Base-by-base conservation (phyloP, 192 early-diverging fungal genomes). In the Coemansia sp. region DNA sequence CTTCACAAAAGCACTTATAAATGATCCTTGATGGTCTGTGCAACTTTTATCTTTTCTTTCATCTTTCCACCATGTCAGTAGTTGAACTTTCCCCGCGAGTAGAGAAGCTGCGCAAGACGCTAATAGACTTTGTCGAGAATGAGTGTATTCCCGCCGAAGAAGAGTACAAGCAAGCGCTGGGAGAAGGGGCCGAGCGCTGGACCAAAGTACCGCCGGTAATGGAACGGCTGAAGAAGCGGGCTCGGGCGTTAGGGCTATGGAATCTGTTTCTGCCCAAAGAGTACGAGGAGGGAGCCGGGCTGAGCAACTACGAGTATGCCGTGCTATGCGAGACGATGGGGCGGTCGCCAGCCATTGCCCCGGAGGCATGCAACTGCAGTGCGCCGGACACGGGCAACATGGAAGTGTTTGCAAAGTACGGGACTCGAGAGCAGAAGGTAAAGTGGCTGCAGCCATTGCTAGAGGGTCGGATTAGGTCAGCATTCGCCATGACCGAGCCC, bases 401-500 rank as follows among this genome's bases (percentile, higher is more conserved):
- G 94, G 94, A 99, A 64, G 93, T 99, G 40, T 87, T 99, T 58
- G 92, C 91, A 34, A 94, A 96, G 74, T 99, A 95, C 75, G 96
- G 96, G 43, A 83, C 81, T 11, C 59, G 73, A 15, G 88, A 64
- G 39, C 96, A 99, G 69, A 95, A 97, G 79, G 48, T 80, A 39
- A 66, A 72, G 41, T 93, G 88, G 84, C 76, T 92, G 12, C 56
- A 68, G 30, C 96, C 96, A 10, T 79, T 99, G 48, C 64, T 99
- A 77, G 81, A 88, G 18, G 94, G 94, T 45, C 70, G 88, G 75
- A 96, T 99, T 64, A 85, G 96, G 16, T 97, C 94, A 18, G 93
- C 94, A 16, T 97, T 99, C 77, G 93, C 93, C 53, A 99, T 99
- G 96, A 97, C 93, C 16, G 96, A 99, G 72, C 90, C 91, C n/a